Base-by-base conservation (phyloP, 1,284 basidiomycete species). In the Pseudomicrostroma phylloplanum region DNA sequence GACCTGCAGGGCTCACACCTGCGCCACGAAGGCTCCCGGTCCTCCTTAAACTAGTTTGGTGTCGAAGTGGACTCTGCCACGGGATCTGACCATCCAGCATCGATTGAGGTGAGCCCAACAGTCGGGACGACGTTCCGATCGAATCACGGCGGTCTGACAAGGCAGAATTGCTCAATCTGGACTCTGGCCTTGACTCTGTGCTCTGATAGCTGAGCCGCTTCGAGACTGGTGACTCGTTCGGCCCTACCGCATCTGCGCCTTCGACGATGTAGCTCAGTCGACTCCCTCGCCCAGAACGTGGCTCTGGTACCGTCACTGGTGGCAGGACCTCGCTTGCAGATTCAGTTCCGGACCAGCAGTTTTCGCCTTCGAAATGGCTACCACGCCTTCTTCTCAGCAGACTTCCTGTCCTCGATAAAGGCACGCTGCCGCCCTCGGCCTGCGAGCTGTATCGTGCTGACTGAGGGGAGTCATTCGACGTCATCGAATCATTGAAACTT, bases 131-230 rank as follows among this genome's bases (percentile, higher is more conserved):
- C 3, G 3, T 36, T 36, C 30, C 30, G 30, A 36, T 36, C 30
- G 30, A 36, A 9, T 36, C 30, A 36, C 30, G 30, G 30, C 30
- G 30, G 46, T n/a, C 46, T 48, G 46, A 48, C 46, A 48, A 6
- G 46, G n/a, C 46, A n/a, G n/a, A n/a, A 48, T 3, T 6, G 25
- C 51, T 54, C 15, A 54, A 6, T 25, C 51, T 54, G 2, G 21
- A 23, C 13, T 25, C 51, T 54, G 51, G 51, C 17, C 51, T 2
- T 6, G 51, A 54, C 13, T 54, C 51, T 8, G 21, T n/a, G 21
- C 43, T 56, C 12, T 48, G 40, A 21, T 48, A 30, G n/a, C 57
- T 58, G 13, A 58, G 17, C n/a, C 57, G 42, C 57, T 58, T 58
- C 23, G 57, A 23, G n/a, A 41, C 23, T 25, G 51, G 51, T 15